Evolutionary conservation across 495 filamentous ascomycete genomes (phyloP), one percentile per base, ranked within the genome.

Genomic region (Lophiostoma macrostomum): DNA sequence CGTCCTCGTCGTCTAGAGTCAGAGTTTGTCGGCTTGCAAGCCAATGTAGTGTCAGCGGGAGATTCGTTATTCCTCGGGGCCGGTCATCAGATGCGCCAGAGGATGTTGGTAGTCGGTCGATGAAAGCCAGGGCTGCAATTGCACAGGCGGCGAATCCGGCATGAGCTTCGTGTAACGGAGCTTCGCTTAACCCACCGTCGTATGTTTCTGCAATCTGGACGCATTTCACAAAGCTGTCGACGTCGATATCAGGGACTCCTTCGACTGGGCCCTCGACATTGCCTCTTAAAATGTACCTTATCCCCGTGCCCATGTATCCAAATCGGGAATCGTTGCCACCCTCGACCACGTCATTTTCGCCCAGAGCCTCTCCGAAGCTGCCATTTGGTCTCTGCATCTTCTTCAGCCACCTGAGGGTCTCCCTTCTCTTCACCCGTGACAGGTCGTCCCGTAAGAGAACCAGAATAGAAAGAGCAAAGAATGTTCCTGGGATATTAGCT

Each of bases 81-180:
- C 51, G 50, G 22, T 36, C 40, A 30, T 64, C 52, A 7, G 27
- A 14, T 20, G 32, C 14, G 65, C 19, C 25, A n/a, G 42, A 29
- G 12, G 37, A 5, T 8, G 16, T 52, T 56, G 69, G 69, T 8
- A 76, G 64, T 13, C 75, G 79, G 63, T 80, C 75, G 18, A 95
- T 74, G 27, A 95, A 77, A 2, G 81, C 80, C 14, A 97, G 71
- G 23, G 89, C 82, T 32, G 76, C 74, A 54, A 96, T 78, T 36
- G 85, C 89, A 63, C 88, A 94, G 73, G 90, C 94, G 41, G 88
- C 88, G 64, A 88, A 87, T 40, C 91, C 91, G 57, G 89, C 86
- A 68, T 98, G 91, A 14, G 91, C 82, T 75, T 98, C 93, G 36
- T 91, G 84, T 50, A 80, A 83, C 2, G 86, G 84, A 22, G 75